phyloP scores from a whole-genome alignment of 1,284 basidiomycete species.

The Kalmanozyma brasiliensis region DNA sequence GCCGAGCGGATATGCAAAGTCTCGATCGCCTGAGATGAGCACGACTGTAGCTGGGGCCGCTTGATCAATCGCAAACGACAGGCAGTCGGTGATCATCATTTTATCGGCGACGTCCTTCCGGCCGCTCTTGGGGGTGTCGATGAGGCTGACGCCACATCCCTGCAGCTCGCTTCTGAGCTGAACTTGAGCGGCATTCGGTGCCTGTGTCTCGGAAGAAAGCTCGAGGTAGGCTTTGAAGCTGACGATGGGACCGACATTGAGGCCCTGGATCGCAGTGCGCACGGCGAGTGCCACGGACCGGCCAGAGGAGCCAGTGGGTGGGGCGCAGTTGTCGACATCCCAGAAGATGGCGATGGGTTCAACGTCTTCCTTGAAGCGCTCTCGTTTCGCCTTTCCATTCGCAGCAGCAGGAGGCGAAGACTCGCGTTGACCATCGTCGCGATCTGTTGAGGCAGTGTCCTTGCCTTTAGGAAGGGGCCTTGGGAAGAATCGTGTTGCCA shows the following conservation, averaged over 20 bases:
- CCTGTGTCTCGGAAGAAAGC: slow-evolving; percentile 47
- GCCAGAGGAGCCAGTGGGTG: slow-evolving; percentile 58
- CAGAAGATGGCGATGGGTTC: slow-evolving; percentile 59
- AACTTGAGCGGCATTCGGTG: slow-evolving; percentile 48
- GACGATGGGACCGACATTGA: slow-evolving; percentile 49
- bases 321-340: slow-evolving; percentile 63
- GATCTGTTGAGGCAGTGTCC: slow-evolving; percentile 1
- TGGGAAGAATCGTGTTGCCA: slow-evolving; percentile 17
- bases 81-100: slow-evolving; percentile 63
- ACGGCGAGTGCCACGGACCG: slow-evolving; percentile 52
- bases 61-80: slow-evolving; percentile 60
- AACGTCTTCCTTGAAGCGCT: slow-evolving; percentile 29
- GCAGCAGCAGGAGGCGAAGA: slow-evolving; percentile 13
- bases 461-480: neutral
- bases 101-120: slow-evolving; percentile 63
- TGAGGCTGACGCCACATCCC: slow-evolving; percentile 60
- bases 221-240: slow-evolving; percentile 64
- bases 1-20: slow-evolving; percentile 63
- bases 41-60: slow-evolving; percentile 58
- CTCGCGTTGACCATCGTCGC: slow-evolving; percentile 8
- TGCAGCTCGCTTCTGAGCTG: slow-evolving; percentile 60
- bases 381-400: slow-evolving; percentile 22
- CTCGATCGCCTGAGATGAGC: slow-evolving; percentile 60
- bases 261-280: slow-evolving; percentile 46
- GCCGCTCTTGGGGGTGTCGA: slow-evolving; percentile 61